phyloP scores from a whole-genome alignment of 805 yeast species.

The Cyberlindnera subsufficiens region DNA sequence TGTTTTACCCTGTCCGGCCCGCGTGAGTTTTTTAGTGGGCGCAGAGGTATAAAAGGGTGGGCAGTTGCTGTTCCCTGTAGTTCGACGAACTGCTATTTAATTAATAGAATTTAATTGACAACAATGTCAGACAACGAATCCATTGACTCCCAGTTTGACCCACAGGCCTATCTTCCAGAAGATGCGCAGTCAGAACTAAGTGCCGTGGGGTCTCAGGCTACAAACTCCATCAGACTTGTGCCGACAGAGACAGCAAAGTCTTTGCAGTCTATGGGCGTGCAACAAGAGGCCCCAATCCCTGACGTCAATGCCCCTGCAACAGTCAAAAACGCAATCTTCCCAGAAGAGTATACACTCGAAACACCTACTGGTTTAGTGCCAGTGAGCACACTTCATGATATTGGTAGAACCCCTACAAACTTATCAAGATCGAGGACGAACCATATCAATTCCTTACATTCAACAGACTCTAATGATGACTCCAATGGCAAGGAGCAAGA shows the following conservation, averaged over 20 bases:
- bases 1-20: too few relatives aligned
- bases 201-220: slow-evolving; percentile 17
- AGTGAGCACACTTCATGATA: slow-evolving; percentile 56
- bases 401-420: slow-evolving; percentile 48
- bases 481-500: slow-evolving; percentile 25
- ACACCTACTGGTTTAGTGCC: slow-evolving; percentile 87
- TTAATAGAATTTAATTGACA: too few relatives aligned
- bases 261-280: slow-evolving; percentile 55
- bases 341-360: slow-evolving; percentile 88
- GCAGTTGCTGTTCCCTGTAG: too few relatives aligned
- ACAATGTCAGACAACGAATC: slow-evolving; percentile 18
- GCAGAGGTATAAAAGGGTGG: too few relatives aligned
- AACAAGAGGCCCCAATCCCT: slow-evolving; percentile 45
- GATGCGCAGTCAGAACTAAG: slow-evolving; percentile 43
- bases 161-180: slow-evolving; percentile 36
- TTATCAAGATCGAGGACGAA: slow-evolving; percentile 31
- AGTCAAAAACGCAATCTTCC: slow-evolving; percentile 68
- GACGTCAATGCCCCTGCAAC: slow-evolving; percentile 52
- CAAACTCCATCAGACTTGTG: slow-evolving; percentile 30
- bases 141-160: slow-evolving; percentile 20
- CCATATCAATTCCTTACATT: slow-evolving; percentile 1
- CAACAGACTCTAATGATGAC: slow-evolving; percentile 2
- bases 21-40: too few relatives aligned
- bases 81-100: too few relatives aligned
- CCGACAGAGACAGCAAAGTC: slow-evolving; percentile 74